A percentile compares a stretch with the other conserved stretches of the same genome.
Conservation (phyloP, 2,329 filamentous ascomycete genomes). For the Xylaria sp. region DNA sequence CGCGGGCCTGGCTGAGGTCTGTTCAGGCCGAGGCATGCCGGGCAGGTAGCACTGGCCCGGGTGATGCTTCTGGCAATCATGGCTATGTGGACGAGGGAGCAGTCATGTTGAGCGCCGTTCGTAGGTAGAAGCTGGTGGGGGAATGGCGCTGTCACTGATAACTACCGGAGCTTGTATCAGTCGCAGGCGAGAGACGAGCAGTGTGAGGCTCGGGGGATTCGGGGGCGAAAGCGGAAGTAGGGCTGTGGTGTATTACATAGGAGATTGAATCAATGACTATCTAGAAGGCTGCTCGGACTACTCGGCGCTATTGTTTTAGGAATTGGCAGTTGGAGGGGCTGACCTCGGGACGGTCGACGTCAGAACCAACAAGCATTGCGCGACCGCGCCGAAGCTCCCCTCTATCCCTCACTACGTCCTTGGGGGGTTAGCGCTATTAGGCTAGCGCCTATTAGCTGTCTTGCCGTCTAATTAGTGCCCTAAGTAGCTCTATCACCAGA, state of each 20-base stretch:
- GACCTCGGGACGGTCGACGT: conserved; percentile 16
- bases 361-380: conserved; percentile 22
- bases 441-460: too few relatives aligned
- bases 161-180: not conserved
- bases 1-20: conserved; percentile 14
- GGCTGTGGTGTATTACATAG: not conserved
- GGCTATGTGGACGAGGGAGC: conserved; percentile 9
- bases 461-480: too few relatives aligned
- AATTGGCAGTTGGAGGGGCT: not conserved
- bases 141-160: not conserved
- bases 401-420: not conserved
- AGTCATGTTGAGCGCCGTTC: conserved; percentile 22
- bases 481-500: too few relatives aligned
- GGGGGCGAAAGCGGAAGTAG: too few relatives aligned
- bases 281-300: not conserved
- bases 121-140: not conserved
- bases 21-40: conserved; percentile 24
- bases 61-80: conserved; percentile 33
- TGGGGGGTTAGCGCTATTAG: not conserved
- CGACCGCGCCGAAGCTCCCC: conserved; percentile 11
- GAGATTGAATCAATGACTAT: not conserved
- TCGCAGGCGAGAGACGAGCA: too few relatives aligned
- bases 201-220: too few relatives aligned
- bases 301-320: not conserved
- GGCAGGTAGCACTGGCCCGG: conserved; percentile 26